These are phyloP conservation scores for Trypanosoma lewisi DNA, from an alignment of 208 protist genomes.

Conservation along the genomic window DNA sequence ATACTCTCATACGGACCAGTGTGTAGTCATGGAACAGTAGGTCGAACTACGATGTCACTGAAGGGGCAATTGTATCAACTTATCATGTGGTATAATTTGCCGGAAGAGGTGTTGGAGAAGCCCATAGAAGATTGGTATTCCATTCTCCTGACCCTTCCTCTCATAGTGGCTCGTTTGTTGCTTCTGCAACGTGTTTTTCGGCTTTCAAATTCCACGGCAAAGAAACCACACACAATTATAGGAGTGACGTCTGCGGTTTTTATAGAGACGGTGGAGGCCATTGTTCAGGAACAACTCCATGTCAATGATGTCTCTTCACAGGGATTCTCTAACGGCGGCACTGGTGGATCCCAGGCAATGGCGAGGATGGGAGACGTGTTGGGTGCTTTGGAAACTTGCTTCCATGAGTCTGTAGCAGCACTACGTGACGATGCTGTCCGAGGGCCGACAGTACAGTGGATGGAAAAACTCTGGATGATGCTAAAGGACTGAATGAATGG, in stretches of 20 bases:
- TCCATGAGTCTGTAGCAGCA: constrained; percentile 6
- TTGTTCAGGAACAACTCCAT: constrained; percentile 14
- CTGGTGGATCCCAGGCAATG: background rate
- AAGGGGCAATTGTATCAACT: constrained; percentile 35
- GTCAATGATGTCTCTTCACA: no score
- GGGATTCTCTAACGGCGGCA: background rate
- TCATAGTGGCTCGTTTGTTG: constrained; percentile 27
- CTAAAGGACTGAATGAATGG: background rate
- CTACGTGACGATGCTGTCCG: background rate
- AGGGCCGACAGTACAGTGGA: constrained; percentile 4
- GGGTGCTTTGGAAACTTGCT: constrained; percentile 17
- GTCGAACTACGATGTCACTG: constrained; percentile 31
- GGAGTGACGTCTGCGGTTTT: constrained; percentile 13
- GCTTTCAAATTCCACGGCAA: background rate
- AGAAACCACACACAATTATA: constrained; percentile 18
- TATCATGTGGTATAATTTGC: constrained; percentile 30
- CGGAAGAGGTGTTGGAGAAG: constrained; percentile 1
- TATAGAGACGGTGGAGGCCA: constrained; percentile 23
- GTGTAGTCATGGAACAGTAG: constrained; percentile 18
- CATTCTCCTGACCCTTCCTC: constrained; percentile 29
- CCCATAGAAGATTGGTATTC: constrained; percentile 18
- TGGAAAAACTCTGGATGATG: constrained; percentile 14
- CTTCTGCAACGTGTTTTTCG: constrained; percentile 32
- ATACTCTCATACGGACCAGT: constrained; percentile 20
- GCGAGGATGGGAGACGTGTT: constrained; percentile 19